Evolutionary conservation across 306 rosid species (phyloP).

Genomic region (Corylus avellana): DNA sequence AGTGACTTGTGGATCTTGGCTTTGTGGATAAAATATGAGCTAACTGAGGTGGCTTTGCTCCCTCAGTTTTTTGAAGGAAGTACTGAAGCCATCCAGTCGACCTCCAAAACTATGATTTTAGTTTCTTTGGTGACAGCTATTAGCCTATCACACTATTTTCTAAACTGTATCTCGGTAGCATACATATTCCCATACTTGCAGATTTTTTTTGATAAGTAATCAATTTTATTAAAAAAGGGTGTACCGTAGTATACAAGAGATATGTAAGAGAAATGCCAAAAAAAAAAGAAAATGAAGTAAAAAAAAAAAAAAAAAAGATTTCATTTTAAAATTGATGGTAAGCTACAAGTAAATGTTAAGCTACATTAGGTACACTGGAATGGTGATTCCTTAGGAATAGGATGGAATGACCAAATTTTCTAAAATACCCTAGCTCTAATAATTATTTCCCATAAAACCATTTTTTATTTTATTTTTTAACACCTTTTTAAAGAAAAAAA

Average conservation of each 20-base stretch:
- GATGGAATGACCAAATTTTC: too few relatives aligned
- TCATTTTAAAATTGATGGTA: background rate
- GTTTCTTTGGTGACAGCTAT: background rate
- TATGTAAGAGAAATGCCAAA: background rate
- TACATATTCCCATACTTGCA: background rate
- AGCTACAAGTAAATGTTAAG: background rate
- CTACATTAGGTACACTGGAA: too few relatives aligned
- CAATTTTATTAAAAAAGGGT: too few relatives aligned
- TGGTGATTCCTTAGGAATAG: too few relatives aligned
- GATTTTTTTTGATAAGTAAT: background rate
- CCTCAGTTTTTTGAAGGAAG: too few relatives aligned
- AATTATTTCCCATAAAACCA: too few relatives aligned
- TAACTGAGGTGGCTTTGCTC: too few relatives aligned
- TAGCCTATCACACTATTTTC: background rate
- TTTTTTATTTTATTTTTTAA: too few relatives aligned
- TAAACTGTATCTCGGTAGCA: background rate
- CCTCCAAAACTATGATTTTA: background rate
- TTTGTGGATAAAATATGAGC: conserved; percentile 9
- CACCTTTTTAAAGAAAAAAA: too few relatives aligned
- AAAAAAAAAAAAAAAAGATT: background rate
- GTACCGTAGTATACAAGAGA: too few relatives aligned
- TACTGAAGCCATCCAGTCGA: too few relatives aligned
- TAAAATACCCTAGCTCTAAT: too few relatives aligned
- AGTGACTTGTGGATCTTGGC: background rate
- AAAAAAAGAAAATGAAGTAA: background rate